Percentiles rank a stretch among this genome's conserved stretches.
These are phyloP conservation scores for Pseudocercospora eumusae DNA, from an alignment of 2,329 filamentous ascomycete species.

Conservation along the genomic window DNA sequence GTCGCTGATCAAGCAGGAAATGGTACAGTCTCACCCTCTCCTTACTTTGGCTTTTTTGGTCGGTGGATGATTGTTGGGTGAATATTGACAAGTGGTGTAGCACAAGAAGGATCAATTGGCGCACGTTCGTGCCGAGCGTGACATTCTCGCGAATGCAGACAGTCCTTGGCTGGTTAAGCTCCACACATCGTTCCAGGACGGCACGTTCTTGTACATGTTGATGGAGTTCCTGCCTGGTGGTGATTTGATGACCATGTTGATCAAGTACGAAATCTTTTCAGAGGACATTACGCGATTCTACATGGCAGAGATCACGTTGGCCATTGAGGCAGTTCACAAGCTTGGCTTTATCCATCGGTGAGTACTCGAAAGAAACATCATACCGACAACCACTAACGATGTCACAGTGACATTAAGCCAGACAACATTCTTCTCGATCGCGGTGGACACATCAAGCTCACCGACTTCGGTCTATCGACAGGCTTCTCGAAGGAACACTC, in stretches of 20 bases:
- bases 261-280: conserved; percentile 99
- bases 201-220: conserved; percentile 94
- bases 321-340: conserved; percentile 98
- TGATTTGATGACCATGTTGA: conserved; percentile 99
- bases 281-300: conserved; percentile 99
- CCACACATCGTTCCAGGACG: conserved; percentile 96
- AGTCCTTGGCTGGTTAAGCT: conserved; percentile 99
- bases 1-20: conserved; percentile 96
- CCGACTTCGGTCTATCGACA: conserved; percentile 95
- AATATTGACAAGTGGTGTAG: conserved; percentile 38
- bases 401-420: conserved; percentile 87
- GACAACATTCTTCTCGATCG: conserved; percentile 97
- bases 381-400: conserved; percentile 9
- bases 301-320: conserved; percentile 95
- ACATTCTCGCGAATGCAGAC: conserved; percentile 98
- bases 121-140: conserved; percentile 94
- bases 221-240: conserved; percentile 99
- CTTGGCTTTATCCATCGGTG: conserved; percentile 98
- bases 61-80: neutral
- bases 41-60: neutral
- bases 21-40: conserved; percentile 54
- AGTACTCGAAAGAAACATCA: neutral
- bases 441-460: conserved; percentile 95
- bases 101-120: conserved; percentile 98
- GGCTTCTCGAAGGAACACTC: conserved; percentile 98